These are phyloP conservation scores for Postia placenta DNA, from an alignment of 768 basidiomycete genomes.

Conservation along the genomic window DNA sequence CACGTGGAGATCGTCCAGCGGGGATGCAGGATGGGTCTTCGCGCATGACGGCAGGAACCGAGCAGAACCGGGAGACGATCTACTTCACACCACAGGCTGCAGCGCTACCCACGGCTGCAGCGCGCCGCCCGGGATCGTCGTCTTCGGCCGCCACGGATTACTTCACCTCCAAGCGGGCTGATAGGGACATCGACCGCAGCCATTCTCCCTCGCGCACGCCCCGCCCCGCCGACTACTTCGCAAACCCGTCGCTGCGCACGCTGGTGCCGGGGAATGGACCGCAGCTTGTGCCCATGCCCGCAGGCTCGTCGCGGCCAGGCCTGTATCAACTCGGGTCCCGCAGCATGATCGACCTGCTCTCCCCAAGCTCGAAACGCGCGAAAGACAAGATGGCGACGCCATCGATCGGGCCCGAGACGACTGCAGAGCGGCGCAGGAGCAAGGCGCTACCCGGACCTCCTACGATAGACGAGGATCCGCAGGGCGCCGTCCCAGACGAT, in stretches of 20 bases:
- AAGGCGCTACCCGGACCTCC: constrained; percentile 10
- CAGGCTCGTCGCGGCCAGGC: constrained; percentile 28
- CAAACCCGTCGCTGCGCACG: background rate
- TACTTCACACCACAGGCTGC: constrained; percentile 15
- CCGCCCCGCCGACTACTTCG: constrained; percentile 17
- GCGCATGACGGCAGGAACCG: constrained; percentile 4
- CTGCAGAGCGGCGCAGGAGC: background rate
- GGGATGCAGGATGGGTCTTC: constrained; percentile 16
- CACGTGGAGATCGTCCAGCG: constrained; percentile 6
- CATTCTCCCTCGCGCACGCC: constrained; percentile 18
- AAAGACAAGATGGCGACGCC: constrained; percentile 14
- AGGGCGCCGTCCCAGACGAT: constrained; percentile 8
- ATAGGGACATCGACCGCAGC: constrained; percentile 4
- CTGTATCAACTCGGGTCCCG: constrained; percentile 56
- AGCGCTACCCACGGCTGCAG: constrained; percentile 11
- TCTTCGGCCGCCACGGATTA: constrained; percentile 18
- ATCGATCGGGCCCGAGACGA: background rate
- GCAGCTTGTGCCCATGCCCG: constrained; percentile 21
- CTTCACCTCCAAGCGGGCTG: constrained; percentile 20
- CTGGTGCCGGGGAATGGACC: background rate
- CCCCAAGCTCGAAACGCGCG: constrained; percentile 13
- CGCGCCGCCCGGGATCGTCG: constrained; percentile 8
- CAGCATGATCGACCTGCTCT: constrained; percentile 56
- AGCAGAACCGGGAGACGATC: constrained; percentile 7
- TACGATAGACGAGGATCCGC: constrained; percentile 2